Evolutionary conservation across 169 alveolate species (phyloP), one percentile per base, ranked within the genome.

Genomic region (Plasmodium falciparum): DNA sequence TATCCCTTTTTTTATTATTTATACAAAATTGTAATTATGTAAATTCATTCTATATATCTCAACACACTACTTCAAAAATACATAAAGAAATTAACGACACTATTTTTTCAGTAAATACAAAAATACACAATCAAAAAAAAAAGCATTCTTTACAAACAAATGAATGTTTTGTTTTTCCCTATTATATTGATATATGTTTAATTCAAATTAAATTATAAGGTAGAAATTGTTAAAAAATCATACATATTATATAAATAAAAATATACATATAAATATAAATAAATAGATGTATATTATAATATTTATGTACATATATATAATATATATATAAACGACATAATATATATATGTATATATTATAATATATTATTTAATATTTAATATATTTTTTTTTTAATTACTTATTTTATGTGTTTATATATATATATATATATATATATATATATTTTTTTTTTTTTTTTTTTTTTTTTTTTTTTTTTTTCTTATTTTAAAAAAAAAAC

Each of bases 111-210:
- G 15, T 76, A 13, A 76, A 26, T 26, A 63, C 13, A 49, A 63
- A 47, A 63, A 39, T 8, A 1, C 3, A 1, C 3, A 2, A 62
- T 62, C 13, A 61, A 74, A 61, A 9, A 74, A 43, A 9, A 33
- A 15, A 43, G 4, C 1, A 61, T 5, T 49, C 66, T 47, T 24
- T 76, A 13, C 76, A 45, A 15, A 76, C 89, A n/a, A 76, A 63
- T 50, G 89, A 76, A 39, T 76, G 89, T 43, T 76, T 56, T 22
- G 54, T 76, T 20, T 76, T 76, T 13, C 89, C 89, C 2, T 76
- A 76, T 43, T 76, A 76, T 43, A 43, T 76, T n/a, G 89, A 76
- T 13, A 76, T 76, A 4, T 76, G 59, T 50, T 56, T 76, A 24
- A 39, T n/a, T 13, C 2, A 45, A 4, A 63, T 67, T 3, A 61